Evolutionary conservation across 805 yeast species (phyloP), one percentile per base, ranked within the genome.

Genomic region (Candida vaughaniae): DNA sequence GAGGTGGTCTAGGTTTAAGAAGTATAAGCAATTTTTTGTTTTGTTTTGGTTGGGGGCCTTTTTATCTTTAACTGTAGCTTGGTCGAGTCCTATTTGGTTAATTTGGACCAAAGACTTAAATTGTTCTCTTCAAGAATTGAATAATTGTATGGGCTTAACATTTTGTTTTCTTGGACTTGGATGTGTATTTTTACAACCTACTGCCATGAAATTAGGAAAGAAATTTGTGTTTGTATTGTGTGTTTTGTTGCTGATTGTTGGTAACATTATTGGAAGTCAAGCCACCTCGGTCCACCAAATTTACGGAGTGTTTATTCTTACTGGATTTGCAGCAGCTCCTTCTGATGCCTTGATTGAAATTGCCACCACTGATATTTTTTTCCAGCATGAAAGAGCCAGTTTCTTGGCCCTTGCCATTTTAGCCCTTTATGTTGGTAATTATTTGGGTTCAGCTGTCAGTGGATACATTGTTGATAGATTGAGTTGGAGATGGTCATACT

Each of bases 301-400:
- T 15, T 57, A 52, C 31, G 62, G 48, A 1, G 46, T 43, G 11
- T 48, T 51, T 22, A 42, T 53, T 22, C 28, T 64, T 11, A 28
- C 43, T 1, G 69, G 69, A 1, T 53, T 58, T 36, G 58, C 63
- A 3, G 67, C 66, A 12, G 64, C 74, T 16, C 66, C 72, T 3
- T 62, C 66, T 8, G 73, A 69, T 43, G 70, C 77, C 4, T 66
- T 71, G 47, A 73, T 69, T 9, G 77, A 68, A 39, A 58, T 69
- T 6, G 60, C 73, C 14, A 54, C 73, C 17, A 64, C 73, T 19
- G 65, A 66, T 35, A 64, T 72, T 2, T 71, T 69, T 47, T 71
- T 68, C 49, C 66, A 66, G 35, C 76, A 71, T 46, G 64, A 56
- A 51, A 57, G 63, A 51, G 69, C 62, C 32, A 66, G 50, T 29